Base-by-base conservation (phyloP, 2,329 filamentous ascomycete genomes). In the Stagonosporopsis tanaceti region DNA sequence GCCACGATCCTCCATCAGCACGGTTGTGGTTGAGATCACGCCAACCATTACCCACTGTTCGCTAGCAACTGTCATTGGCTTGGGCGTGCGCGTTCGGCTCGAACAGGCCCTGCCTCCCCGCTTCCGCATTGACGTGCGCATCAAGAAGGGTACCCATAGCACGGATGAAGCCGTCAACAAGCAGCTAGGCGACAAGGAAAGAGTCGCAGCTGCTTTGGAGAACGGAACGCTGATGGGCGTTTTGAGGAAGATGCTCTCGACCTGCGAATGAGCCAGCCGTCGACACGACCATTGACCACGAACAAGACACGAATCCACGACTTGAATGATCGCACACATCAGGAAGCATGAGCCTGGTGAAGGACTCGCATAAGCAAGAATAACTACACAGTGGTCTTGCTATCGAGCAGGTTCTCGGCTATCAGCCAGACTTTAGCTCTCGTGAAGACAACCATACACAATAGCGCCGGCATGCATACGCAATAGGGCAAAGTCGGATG, bases 1-100 rank as follows among this genome's bases (percentile, higher is more conserved):
- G 34, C 80, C 81, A 59, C 81, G 81, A 81, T 79, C 87, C 72
- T 72, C 85, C 85, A 80, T 93, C 81, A 79, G 89, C 82, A 87
- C 85, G 37, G 92, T 98, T 34, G 85, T 89, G 3, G 92, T 99
- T 40, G 87, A 96, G 70, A 89, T 99, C 66, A 99, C 95, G 11
- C 95, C 95, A 9, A 99, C 95, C 25, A 95, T 98, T 72, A 96
- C 94, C 15, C 95, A 98, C 78, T 99, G 95, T 81, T 96, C 92
- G 47, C 85, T 99, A 38, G 95, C 95, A 30, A 99, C 95, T 0
- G 93, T 99, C 59, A 97, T 99, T 69, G 95, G 95, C 0, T 84
- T 99, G 15, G 95, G 93, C 14, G 92, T 99, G 22, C 87, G 95
- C 41, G 93, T 97, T 39, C 87, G 95, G 24, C 84, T 99, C 24